Evolutionary conservation across 2,329 filamentous ascomycete genomes (phyloP).

Genomic region (Monosporascus sp.): DNA sequence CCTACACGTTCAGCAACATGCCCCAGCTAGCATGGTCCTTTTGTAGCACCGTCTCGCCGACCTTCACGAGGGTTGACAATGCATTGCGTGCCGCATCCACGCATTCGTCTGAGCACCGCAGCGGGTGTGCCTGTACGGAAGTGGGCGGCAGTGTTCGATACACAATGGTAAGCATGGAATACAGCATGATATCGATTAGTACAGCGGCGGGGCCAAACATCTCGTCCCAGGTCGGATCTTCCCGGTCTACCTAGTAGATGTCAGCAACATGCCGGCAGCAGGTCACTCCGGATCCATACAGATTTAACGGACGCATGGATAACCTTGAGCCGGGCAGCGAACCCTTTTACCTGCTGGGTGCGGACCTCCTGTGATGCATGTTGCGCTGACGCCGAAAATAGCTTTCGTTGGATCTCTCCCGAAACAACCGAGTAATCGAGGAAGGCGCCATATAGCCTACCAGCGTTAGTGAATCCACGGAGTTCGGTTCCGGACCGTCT

Average conservation of each 20-base stretch:
- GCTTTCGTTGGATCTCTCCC: slow-evolving; percentile 19
- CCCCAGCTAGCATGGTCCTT: slow-evolving; percentile 5
- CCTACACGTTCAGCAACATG: slow-evolving; percentile 18
- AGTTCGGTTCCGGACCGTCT: background rate
- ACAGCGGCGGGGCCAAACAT: slow-evolving; percentile 3
- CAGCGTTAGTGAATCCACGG: slow-evolving; percentile 1
- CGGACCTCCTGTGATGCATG: slow-evolving; percentile 13
- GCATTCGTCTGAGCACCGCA: slow-evolving; percentile 21
- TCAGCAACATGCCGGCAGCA: background rate
- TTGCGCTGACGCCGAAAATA: slow-evolving; percentile 22
- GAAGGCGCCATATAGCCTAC: slow-evolving; percentile 15
- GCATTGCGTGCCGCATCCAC: slow-evolving; percentile 17
- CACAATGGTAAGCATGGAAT: slow-evolving; percentile 8
- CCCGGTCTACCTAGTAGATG: slow-evolving; percentile 2
- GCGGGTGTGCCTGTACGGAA: slow-evolving; percentile 10
- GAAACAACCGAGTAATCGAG: slow-evolving; percentile 17
- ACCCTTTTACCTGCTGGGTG: slow-evolving; percentile 11
- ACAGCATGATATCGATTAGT: slow-evolving; percentile 8
- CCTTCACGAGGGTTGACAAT: slow-evolving; percentile 11
- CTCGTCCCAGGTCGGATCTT: slow-evolving; percentile 6
- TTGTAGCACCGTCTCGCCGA: slow-evolving; percentile 10
- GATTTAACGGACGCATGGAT: slow-evolving; percentile 10
- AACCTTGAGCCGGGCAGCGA: slow-evolving; percentile 10
- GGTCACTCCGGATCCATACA: slow-evolving; percentile 6
- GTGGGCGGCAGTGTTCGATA: slow-evolving; percentile 9